Evolutionary conservation across 331 rosid genomes (phyloP), one percentile per base, ranked within the genome.

Genomic region (Spiraea crenata): DNA sequence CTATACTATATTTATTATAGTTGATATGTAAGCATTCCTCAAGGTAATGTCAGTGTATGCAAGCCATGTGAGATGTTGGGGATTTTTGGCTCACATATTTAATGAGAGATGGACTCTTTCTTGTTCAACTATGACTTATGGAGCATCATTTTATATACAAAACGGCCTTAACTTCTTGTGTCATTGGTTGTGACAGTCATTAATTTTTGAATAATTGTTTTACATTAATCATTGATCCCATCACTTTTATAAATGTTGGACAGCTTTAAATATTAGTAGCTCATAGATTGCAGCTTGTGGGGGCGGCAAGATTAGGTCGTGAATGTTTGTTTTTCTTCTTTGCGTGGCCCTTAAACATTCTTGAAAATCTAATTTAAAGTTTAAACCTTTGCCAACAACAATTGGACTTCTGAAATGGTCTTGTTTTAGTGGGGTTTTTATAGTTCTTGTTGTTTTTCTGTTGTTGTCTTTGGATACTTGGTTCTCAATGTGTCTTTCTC

Each of bases 21-120:
- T 82, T 88, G 89, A 83, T 70, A 69, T 69, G 81, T 81, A 70
- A 75, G 73, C 82, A 83, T 78, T 71, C 82, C 79, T 6, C 72
- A 82, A 25, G 63, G 38, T 74, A 80, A 47, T 83, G 92, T 71
- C 89, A 84, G 87, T 82, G 59, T 74, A 57, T 88, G 91, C 76
- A 76, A 81, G 89, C 92, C 97, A 92, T 85, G 96, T 87, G 96
- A 85, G 85, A 69, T 88, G 92, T 79, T 80, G 81, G 77, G 51
- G 66, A 65, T 75, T 66, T 82, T 56, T 61, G 77, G 74, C 49
- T 70, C 75, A 34, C 71, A 79, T 88, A 85, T 77, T 86, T 56
- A 86, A 88, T 86, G 74, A n/a, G 67, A 77, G 68, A 80, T 74
- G 75, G 77, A 86, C 92, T 57, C 39, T 70, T 82, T 82, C 80